These are phyloP conservation scores for Phylloporus arenicola DNA, from an alignment of 768 basidiomycete species.

Conservation along the genomic window DNA sequence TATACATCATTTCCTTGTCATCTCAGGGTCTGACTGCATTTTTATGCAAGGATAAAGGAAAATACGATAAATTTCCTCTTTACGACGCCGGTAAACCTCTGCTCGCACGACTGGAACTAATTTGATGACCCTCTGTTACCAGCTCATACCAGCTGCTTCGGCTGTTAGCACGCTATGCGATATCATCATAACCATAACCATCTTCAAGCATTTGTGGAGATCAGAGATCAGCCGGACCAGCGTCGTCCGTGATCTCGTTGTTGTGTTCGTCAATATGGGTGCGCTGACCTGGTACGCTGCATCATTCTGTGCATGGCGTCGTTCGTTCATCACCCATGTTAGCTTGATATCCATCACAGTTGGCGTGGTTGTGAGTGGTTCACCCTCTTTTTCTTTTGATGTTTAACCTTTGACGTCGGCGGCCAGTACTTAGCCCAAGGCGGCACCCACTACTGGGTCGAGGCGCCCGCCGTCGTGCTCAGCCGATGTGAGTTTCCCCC, in stretches of 20 bases:
- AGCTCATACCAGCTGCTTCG: slow-evolving; percentile 8
- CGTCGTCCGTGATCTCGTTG: slow-evolving; percentile 4
- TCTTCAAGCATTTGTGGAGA: slow-evolving; percentile 10
- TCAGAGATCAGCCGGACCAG: slow-evolving; percentile 7
- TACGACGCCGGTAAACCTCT: slow-evolving; percentile 4
- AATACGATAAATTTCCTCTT: slow-evolving; percentile 5
- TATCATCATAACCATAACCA: slow-evolving; percentile 6
- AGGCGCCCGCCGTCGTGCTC: slow-evolving; percentile 4
- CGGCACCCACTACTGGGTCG: slow-evolving; percentile 7
- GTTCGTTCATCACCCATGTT: not conserved
- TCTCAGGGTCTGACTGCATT: not conserved
- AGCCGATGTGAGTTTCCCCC: slow-evolving; percentile 5
- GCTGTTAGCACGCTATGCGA: slow-evolving; percentile 8
- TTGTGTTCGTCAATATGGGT: slow-evolving; percentile 15
- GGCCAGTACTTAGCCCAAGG: slow-evolving; percentile 6
- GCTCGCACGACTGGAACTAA: not conserved
- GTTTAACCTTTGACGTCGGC: not conserved
- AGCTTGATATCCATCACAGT: slow-evolving; percentile 8
- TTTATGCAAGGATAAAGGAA: not conserved
- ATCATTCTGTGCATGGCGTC: no score
- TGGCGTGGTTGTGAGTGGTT: slow-evolving; percentile 5
- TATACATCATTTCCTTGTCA: not conserved
- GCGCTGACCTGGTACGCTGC: slow-evolving; percentile 9
- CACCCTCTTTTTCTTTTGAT: not conserved
- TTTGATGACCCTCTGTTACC: not conserved